phyloP scores from a whole-genome alignment of 1,284 basidiomycete genomes.

The Megacollybia platyphylla region DNA sequence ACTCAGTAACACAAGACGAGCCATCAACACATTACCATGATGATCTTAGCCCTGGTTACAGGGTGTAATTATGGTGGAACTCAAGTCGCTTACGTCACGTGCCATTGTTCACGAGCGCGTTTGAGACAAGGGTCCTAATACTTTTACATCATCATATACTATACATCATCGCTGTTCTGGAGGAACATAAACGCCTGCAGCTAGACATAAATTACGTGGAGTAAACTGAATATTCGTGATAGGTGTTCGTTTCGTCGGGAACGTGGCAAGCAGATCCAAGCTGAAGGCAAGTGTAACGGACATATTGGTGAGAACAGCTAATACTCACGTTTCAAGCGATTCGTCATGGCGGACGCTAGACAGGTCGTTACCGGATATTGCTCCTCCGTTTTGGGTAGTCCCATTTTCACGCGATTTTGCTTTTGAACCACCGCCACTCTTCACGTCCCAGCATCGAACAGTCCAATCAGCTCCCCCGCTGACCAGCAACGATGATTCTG shows the following conservation, averaged over 20 bases:
- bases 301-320: background rate
- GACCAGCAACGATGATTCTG: slow-evolving; percentile 83
- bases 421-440: slow-evolving; percentile 58
- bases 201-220: slow-evolving; percentile 85
- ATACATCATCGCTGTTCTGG: slow-evolving; percentile 37
- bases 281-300: slow-evolving; percentile 24
- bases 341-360: slow-evolving; percentile 31
- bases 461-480: slow-evolving; percentile 90
- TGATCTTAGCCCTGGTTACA: too few species aligned
- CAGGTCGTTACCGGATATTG: slow-evolving; percentile 17
- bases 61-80: background rate
- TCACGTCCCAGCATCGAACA: slow-evolving; percentile 95
- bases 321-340: slow-evolving; percentile 52
- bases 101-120: background rate
- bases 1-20: background rate
- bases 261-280: slow-evolving; percentile 81
- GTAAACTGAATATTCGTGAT: slow-evolving; percentile 90
- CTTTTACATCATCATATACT: background rate
- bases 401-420: slow-evolving; percentile 45
- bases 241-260: slow-evolving; percentile 92
- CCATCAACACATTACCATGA: background rate
- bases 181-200: slow-evolving; percentile 60
- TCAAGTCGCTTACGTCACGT: background rate
- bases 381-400: slow-evolving; percentile 10
- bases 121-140: background rate